phyloP scores from a whole-genome alignment of 2,329 filamentous ascomycete genomes.

The Hymenoscyphus occultus region DNA sequence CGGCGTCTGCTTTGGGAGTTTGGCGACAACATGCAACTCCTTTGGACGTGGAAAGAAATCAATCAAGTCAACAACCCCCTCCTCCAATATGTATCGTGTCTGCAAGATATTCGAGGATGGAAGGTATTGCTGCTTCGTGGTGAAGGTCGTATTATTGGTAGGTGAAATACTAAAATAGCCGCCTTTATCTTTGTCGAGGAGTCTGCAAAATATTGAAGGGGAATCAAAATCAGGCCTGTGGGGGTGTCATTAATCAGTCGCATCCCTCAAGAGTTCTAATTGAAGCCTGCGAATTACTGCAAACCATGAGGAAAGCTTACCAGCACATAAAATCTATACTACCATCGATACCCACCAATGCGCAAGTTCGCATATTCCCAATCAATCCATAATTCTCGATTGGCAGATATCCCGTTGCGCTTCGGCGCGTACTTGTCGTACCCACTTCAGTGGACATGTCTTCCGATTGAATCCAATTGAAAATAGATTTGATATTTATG shows the following conservation, averaged over 20 bases:
- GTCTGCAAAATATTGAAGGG: slow-evolving; percentile 69
- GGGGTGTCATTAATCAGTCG: neutral
- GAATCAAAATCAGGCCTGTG: slow-evolving; percentile 74
- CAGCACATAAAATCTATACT: slow-evolving; percentile 78
- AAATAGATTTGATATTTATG: neutral
- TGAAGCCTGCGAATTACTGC: neutral
- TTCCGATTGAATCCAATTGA: neutral
- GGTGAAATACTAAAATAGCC: slow-evolving; percentile 70
- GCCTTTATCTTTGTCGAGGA: slow-evolving; percentile 72
- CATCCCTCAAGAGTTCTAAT: neutral
- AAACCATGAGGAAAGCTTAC: slow-evolving; percentile 40
- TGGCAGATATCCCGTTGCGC: slow-evolving; percentile 34
- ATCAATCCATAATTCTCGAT: slow-evolving; percentile 80
- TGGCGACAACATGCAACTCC: slow-evolving; percentile 51
- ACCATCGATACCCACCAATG: slow-evolving; percentile 70
- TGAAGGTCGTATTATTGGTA: slow-evolving; percentile 49
- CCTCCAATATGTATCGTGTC: slow-evolving; percentile 73
- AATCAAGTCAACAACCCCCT: slow-evolving; percentile 68
- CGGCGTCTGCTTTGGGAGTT: slow-evolving; percentile 47
- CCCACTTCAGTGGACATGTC: slow-evolving; percentile 5
- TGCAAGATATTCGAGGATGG: slow-evolving; percentile 73
- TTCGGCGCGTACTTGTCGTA: slow-evolving; percentile 16
- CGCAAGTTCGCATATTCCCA: slow-evolving; percentile 77
- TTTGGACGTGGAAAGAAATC: slow-evolving; percentile 75
- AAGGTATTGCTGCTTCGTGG: slow-evolving; percentile 75